phyloP scores from a whole-genome alignment of 129 eudicot species.

The Tagetes patula region DNA sequence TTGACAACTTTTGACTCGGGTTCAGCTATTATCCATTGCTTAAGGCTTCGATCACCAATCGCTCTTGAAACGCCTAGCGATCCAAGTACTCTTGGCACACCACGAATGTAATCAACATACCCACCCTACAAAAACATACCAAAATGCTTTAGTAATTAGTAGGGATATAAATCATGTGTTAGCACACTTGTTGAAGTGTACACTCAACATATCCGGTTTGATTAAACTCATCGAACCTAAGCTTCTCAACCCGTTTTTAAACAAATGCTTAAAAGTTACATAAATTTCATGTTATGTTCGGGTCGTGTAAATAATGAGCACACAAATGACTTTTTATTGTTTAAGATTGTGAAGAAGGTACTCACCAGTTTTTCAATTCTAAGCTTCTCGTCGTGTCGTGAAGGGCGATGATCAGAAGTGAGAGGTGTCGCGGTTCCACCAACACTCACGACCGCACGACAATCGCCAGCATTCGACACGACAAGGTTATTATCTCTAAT shows the following conservation, averaged over 20 bases:
- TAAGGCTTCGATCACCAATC: constrained; percentile 76
- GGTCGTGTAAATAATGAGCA: too few relatives aligned
- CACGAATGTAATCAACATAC: constrained; percentile 62
- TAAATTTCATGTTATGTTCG: too few relatives aligned
- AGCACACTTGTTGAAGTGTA: too few relatives aligned
- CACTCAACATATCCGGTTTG: too few relatives aligned
- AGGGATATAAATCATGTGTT: background rate
- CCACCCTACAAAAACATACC: constrained; percentile 45
- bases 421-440: constrained; percentile 67
- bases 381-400: constrained; percentile 61
- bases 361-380: constrained; percentile 54
- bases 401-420: constrained; percentile 81
- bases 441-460: constrained; percentile 78
- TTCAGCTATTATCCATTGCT: constrained; percentile 85
- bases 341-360: too few relatives aligned
- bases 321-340: background rate
- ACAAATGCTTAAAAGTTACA: too few relatives aligned
- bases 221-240: too few relatives aligned
- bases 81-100: constrained; percentile 80
- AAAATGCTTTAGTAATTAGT: background rate
- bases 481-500: constrained; percentile 54
- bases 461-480: constrained; percentile 86
- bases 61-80: constrained; percentile 87
- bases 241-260: too few relatives aligned
- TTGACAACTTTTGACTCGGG: constrained; percentile 59